A percentile compares a stretch with the other conserved stretches of the same genome.
Conservation (phyloP, 23 red algal species). For the Pyropia haitanensis region DNA sequence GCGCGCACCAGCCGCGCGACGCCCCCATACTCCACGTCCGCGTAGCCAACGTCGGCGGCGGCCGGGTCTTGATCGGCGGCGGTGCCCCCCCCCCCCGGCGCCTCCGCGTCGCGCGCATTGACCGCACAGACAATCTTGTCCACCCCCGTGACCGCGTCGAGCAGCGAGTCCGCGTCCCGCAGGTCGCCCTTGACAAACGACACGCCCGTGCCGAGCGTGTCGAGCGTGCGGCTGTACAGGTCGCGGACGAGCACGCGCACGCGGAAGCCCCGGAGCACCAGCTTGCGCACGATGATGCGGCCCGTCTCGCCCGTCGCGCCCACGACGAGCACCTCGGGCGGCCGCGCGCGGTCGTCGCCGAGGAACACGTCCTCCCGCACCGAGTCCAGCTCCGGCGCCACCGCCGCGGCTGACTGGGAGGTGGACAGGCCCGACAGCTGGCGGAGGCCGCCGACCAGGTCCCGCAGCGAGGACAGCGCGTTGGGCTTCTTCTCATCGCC, state of each 20-base stretch:
- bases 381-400: too few species aligned
- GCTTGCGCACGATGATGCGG: slow-evolving; percentile 88
- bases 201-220: slow-evolving; percentile 71
- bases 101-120: slow-evolving; percentile 33
- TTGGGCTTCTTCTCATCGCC: too few species aligned
- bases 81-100: too few species aligned
- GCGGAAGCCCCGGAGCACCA: slow-evolving; percentile 71
- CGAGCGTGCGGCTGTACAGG: slow-evolving; percentile 62
- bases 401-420: too few species aligned
- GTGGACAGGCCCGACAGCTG: too few species aligned
- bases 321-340: slow-evolving; percentile 75
- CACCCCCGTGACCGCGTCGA: slow-evolving; percentile 76
- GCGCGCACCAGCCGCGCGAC: slow-evolving; percentile 58
- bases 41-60: too few species aligned
- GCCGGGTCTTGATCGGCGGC: too few species aligned
- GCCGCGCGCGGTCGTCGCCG: slow-evolving; percentile 32
- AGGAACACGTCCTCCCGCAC: neutral
- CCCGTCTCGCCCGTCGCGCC: slow-evolving; percentile 89
- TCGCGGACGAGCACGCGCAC: slow-evolving; percentile 92
- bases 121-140: slow-evolving; percentile 97
- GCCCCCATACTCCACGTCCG: slow-evolving; percentile 40
- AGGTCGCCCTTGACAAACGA: slow-evolving; percentile 76
- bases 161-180: slow-evolving; percentile 57
- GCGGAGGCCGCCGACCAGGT: too few species aligned
- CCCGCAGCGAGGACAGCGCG: too few species aligned